Percentiles rank a stretch among this genome's conserved stretches.
Evolutionary conservation across 202 grass and related monocot species (phyloP).

Genomic region (Hordeum pubiflorum): DNA sequence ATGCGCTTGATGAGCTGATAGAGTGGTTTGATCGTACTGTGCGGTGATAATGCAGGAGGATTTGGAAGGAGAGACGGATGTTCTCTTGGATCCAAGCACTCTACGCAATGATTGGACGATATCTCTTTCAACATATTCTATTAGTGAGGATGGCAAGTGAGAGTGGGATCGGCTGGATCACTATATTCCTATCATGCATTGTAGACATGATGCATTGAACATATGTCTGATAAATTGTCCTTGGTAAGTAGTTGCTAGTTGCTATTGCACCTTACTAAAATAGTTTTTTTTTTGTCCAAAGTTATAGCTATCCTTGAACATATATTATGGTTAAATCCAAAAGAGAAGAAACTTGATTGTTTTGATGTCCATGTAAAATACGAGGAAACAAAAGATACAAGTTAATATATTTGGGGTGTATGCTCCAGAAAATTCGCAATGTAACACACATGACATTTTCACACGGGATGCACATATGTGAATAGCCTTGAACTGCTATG

Average conservation of each 20-base stretch:
- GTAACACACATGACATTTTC: too few relatives aligned
- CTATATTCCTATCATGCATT: slow-evolving; percentile 73
- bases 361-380: too few relatives aligned
- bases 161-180: slow-evolving; percentile 74
- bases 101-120: slow-evolving; percentile 74
- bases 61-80: slow-evolving; percentile 37
- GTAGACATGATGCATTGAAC: slow-evolving; percentile 39
- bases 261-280: neutral
- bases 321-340: too few relatives aligned
- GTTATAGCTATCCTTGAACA: too few relatives aligned
- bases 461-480: too few relatives aligned
- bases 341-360: too few relatives aligned
- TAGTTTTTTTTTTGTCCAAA: neutral
- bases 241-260: slow-evolving; percentile 50
- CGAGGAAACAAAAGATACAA: too few relatives aligned
- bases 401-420: too few relatives aligned
- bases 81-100: slow-evolving; percentile 63
- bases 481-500: too few relatives aligned
- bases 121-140: slow-evolving; percentile 45
- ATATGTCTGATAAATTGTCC: slow-evolving; percentile 53
- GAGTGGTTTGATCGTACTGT: neutral
- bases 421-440: too few relatives aligned
- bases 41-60: slow-evolving; percentile 40
- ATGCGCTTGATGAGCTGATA: neutral
- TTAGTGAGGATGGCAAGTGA: slow-evolving; percentile 79